These are phyloP conservation scores for Cucumis cinereus DNA, from an alignment of 306 rosid genomes.

Conservation along the genomic window DNA sequence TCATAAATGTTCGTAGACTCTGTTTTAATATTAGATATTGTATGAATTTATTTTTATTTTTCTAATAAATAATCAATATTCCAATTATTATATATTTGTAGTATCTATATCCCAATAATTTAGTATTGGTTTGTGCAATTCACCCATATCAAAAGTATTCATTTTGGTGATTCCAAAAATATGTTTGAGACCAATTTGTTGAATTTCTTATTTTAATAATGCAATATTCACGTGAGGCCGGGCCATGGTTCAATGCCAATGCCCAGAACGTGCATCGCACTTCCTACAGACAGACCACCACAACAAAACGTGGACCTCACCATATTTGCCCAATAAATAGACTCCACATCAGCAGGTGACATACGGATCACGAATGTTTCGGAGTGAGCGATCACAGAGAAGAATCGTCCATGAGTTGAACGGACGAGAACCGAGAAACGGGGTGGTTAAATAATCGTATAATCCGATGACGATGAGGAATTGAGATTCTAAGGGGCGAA, in stretches of 20 bases:
- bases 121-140: no score
- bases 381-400: neutral
- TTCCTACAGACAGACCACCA: neutral
- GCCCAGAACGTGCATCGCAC: neutral
- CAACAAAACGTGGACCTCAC: neutral
- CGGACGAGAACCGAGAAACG: neutral
- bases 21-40: no score
- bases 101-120: no score
- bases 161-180: neutral
- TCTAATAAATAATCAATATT: no score
- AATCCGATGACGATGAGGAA: neutral
- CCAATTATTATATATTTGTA: no score
- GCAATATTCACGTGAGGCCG: neutral
- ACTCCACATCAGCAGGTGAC: neutral
- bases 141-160: no score
- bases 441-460: neutral
- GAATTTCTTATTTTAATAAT: neutral
- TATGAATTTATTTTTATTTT: no score
- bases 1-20: no score
- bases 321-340: fast-evolving
- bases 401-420: neutral
- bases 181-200: neutral
- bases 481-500: conserved; percentile 1
- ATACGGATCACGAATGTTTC: neutral
- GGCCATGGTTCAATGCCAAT: neutral